Evolutionary conservation across 2,329 filamentous ascomycete species (phyloP).

Genomic region (Colletotrichum chrysophilum): DNA sequence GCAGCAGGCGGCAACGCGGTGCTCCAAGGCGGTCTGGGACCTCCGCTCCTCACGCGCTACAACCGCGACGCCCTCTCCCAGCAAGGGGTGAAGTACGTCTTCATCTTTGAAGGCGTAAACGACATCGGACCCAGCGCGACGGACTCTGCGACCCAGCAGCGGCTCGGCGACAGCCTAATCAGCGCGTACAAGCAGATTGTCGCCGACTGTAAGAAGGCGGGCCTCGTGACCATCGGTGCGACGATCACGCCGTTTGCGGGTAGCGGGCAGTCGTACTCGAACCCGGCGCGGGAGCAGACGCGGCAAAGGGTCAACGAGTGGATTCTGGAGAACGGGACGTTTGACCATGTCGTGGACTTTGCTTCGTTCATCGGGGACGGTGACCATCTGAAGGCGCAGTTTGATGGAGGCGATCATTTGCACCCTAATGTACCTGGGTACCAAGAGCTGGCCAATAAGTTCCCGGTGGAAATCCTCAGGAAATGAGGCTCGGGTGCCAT

Average conservation of each 20-base stretch:
- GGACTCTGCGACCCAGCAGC: conserved; percentile 49
- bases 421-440: conserved; percentile 68
- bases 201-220: conserved; percentile 55
- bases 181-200: conserved; percentile 65
- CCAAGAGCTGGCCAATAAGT: conserved; percentile 61
- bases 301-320: conserved; percentile 64
- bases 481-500: neutral
- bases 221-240: conserved; percentile 63
- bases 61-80: conserved; percentile 68
- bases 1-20: conserved; percentile 73
- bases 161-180: conserved; percentile 56
- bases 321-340: conserved; percentile 59
- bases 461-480: conserved; percentile 60
- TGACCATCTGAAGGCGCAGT: conserved; percentile 51
- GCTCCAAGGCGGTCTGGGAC: conserved; percentile 65
- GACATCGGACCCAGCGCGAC: conserved; percentile 63
- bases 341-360: conserved; percentile 69
- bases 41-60: conserved; percentile 63
- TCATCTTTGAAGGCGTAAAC: conserved; percentile 74
- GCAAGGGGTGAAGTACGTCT: conserved; percentile 61
- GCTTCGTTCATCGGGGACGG: conserved; percentile 60
- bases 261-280: conserved; percentile 57
- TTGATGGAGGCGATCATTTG: conserved; percentile 68
- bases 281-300: conserved; percentile 59
- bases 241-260: conserved; percentile 70